Evolutionary conservation across 257 asterid species (phyloP).

Genomic region (Mentha longifolia): DNA sequence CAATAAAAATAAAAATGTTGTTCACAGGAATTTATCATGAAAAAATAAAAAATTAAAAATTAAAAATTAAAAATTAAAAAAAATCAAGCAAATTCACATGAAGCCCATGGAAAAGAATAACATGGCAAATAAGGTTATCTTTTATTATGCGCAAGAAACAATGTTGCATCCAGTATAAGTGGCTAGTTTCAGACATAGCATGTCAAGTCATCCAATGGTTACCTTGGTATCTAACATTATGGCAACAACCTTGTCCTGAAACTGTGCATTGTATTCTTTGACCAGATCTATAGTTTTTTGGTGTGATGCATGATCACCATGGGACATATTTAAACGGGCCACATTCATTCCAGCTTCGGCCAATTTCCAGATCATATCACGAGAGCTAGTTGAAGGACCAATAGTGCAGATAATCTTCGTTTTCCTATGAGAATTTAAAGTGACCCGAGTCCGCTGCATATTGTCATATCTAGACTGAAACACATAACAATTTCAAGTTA

Average conservation of each 20-base stretch:
- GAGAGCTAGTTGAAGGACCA: conserved; percentile 96
- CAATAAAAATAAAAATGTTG: background rate
- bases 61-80: no score
- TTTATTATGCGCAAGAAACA: background rate
- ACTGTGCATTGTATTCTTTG: conserved; percentile 91
- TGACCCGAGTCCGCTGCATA: conserved; percentile 40
- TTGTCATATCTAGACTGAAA: conserved; percentile 55
- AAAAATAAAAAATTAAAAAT: no score
- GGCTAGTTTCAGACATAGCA: conserved; percentile 13
- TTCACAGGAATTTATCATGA: background rate
- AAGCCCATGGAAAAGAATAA: background rate
- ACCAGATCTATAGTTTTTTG: conserved; percentile 91
- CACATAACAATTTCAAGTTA: conserved; percentile 30
- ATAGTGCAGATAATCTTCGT: conserved; percentile 96
- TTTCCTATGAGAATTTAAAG: conserved; percentile 61
- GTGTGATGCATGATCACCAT: conserved; percentile 96
- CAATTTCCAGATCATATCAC: conserved; percentile 97
- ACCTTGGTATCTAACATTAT: conserved; percentile 99
- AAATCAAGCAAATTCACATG: background rate
- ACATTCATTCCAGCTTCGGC: conserved; percentile 98
- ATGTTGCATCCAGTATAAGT: conserved; percentile 18
- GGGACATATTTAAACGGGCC: conserved; percentile 97
- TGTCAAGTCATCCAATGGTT: conserved; percentile 28
- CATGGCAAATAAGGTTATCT: background rate
- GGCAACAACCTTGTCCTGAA: conserved; percentile 79